A percentile compares a stretch with the other conserved stretches of the same genome.
phyloP scores from a whole-genome alignment of 352 stramenopile genomes.

The Phytophthora constricta region DNA sequence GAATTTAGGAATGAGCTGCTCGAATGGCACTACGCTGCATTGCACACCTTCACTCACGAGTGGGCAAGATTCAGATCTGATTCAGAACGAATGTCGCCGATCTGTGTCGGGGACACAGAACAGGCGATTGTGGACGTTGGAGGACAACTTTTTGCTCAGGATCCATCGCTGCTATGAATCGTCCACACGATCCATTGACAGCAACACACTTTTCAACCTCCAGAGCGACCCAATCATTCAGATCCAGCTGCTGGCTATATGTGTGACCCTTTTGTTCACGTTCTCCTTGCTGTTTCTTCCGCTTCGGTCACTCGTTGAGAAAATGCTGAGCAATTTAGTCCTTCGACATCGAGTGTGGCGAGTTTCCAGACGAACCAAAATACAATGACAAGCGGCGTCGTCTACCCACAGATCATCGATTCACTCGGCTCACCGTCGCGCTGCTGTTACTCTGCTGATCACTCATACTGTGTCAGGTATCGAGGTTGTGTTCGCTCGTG shows the following conservation, averaged over 20 bases:
- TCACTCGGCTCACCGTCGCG: slow-evolving; percentile 22
- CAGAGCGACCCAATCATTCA: slow-evolving; percentile 49
- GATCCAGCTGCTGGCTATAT: slow-evolving; percentile 49
- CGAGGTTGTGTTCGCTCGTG: slow-evolving; percentile 56
- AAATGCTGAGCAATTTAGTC: slow-evolving; percentile 15
- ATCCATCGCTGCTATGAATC: too few species aligned
- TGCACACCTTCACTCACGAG: too few species aligned
- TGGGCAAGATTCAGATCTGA: too few species aligned
- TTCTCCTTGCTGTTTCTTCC: slow-evolving; percentile 65
- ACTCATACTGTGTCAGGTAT: slow-evolving; percentile 54
- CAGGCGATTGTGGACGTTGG: too few species aligned
- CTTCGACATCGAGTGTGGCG: slow-evolving; percentile 10
- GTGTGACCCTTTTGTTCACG: slow-evolving; percentile 50
- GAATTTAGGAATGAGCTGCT: too few species aligned
- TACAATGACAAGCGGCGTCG: neutral
- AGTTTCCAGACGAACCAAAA: slow-evolving; percentile 14
- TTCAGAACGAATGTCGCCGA: too few species aligned
- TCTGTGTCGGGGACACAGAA: too few species aligned
- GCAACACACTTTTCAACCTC: slow-evolving; percentile 62
- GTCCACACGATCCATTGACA: too few species aligned
- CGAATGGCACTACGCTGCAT: too few species aligned
- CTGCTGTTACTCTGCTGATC: slow-evolving; percentile 35
- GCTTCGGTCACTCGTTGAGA: slow-evolving; percentile 43
- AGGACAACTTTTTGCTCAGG: too few species aligned
- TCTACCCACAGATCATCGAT: neutral